Evolutionary conservation across 345 rosid genomes (phyloP).

Genomic region (Hypericum androsaemum): DNA sequence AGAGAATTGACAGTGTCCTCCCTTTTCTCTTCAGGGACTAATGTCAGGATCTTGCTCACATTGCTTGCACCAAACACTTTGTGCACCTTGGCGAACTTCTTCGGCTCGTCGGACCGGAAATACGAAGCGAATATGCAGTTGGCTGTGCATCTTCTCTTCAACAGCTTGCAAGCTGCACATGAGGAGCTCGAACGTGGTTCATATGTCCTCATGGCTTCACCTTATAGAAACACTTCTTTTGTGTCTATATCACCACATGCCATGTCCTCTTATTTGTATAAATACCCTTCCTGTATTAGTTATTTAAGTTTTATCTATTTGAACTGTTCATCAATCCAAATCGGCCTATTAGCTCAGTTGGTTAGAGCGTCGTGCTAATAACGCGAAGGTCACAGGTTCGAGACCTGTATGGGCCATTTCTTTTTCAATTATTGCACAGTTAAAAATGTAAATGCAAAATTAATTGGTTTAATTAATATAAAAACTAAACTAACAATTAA

Average conservation of each 20-base stretch:
- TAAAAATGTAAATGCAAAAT: too few species aligned
- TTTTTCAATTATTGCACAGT: too few species aligned
- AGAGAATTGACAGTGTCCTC: conserved; percentile 3
- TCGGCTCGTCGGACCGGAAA: conserved; percentile 5
- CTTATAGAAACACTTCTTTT: too few species aligned
- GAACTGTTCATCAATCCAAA: too few species aligned
- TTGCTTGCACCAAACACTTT: conserved; percentile 2
- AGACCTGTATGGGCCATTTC: conserved; percentile 1
- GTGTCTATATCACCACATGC: too few species aligned
- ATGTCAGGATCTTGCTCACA: conserved; percentile 6
- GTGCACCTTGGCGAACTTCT: conserved; percentile 4
- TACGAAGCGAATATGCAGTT: conserved; percentile 2
- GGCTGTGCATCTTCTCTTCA: not conserved
- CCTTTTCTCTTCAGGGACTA: not conserved
- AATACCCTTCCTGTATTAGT: too few species aligned
- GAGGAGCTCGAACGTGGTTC: conserved; percentile 5
- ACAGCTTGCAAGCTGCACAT: conserved; percentile 4
- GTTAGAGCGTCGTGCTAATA: conserved; percentile 90
- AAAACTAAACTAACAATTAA: too few species aligned
- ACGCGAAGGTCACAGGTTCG: conserved; percentile 4
- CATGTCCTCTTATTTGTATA: too few species aligned
- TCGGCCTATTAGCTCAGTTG: conserved; percentile 40
- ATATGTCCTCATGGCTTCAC: not conserved
- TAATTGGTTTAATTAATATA: too few species aligned
- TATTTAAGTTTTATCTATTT: too few species aligned